These are phyloP conservation scores for Coffea eugenioides DNA, from an alignment of 257 asterid species.

Conservation along the genomic window DNA sequence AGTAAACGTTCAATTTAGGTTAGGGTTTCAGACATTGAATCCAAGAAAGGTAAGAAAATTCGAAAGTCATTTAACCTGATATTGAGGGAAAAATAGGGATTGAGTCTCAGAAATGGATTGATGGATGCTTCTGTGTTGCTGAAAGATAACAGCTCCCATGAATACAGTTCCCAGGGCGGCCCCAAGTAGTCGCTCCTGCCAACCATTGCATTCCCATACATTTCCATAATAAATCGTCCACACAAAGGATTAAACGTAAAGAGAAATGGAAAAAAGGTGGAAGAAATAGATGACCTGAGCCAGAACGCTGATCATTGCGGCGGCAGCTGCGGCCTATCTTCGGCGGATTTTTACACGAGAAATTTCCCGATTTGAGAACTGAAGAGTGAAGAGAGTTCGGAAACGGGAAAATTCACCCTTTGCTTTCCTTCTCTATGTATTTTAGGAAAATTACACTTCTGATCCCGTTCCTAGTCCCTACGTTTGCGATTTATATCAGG, in stretches of 20 bases:
- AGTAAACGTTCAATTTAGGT: neutral
- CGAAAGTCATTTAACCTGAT: constrained; percentile 18
- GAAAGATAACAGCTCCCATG: constrained; percentile 52
- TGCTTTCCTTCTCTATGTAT: neutral
- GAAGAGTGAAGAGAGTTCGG: too few species aligned
- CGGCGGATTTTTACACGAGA: neutral
- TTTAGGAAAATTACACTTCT: neutral
- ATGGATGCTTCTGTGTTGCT: constrained; percentile 60
- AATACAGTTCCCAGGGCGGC: constrained; percentile 64
- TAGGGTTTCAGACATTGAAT: constrained; percentile 5
- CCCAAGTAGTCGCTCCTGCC: constrained; percentile 87
- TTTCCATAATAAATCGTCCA: neutral
- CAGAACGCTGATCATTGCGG: constrained; percentile 72
- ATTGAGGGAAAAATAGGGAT: constrained; percentile 33
- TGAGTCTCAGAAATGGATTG: constrained; percentile 47
- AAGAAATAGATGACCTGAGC: constrained; percentile 51
- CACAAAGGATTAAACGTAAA: neutral
- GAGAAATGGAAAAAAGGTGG: neutral
- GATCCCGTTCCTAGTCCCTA: neutral
- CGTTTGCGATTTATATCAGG: neutral
- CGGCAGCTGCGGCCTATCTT: neutral
- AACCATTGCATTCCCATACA: neutral
- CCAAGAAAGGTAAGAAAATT: neutral
- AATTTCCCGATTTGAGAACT: neutral
- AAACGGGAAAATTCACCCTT: neutral